phyloP scores from a whole-genome alignment of 1,284 basidiomycete genomes.

The Bondarzewia mesenterica region DNA sequence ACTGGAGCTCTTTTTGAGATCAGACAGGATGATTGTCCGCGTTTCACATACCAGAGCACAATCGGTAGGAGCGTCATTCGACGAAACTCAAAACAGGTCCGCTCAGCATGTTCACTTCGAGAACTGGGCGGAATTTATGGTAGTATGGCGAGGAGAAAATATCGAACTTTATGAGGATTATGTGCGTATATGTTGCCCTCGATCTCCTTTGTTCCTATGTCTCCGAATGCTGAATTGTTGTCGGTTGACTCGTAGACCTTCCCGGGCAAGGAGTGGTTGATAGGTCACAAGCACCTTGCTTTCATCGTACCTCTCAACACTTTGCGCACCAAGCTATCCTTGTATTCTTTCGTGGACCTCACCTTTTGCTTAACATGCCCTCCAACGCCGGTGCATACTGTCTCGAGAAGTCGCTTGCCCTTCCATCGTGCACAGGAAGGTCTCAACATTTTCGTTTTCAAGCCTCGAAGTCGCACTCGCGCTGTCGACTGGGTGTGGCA shows the following conservation, averaged over 20 bases:
- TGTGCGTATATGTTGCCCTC: conserved; percentile 35
- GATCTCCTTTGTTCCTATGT: not conserved
- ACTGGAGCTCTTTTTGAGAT: conserved; percentile 6
- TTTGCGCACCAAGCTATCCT: conserved; percentile 53
- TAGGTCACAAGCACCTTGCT: conserved; percentile 59
- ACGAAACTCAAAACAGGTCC: conserved; percentile 59
- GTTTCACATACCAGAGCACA: conserved; percentile 53
- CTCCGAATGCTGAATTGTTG: conserved; percentile 1
- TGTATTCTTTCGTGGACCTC: conserved; percentile 78
- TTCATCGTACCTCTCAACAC: conserved; percentile 61
- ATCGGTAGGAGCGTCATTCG: conserved; percentile 45
- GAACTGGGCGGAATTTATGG: conserved; percentile 72
- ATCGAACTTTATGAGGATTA: conserved; percentile 78
- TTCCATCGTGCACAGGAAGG: conserved; percentile 46
- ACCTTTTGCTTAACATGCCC: conserved; percentile 72
- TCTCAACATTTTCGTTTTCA: conserved; percentile 77
- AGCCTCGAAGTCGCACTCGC: conserved; percentile 60
- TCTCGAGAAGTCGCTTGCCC: conserved; percentile 32
- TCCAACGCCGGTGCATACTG: conserved; percentile 37
- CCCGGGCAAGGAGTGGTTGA: conserved; percentile 53
- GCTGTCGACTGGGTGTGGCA: conserved; percentile 81
- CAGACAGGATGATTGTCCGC: conserved; percentile 82
- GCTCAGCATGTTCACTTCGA: conserved; percentile 56
- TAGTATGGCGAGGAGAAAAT: conserved; percentile 66
- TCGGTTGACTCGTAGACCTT: conserved; percentile 33